Conservation (phyloP, 139 green algal genomes). For the Zygnema cylindricum region DNA sequence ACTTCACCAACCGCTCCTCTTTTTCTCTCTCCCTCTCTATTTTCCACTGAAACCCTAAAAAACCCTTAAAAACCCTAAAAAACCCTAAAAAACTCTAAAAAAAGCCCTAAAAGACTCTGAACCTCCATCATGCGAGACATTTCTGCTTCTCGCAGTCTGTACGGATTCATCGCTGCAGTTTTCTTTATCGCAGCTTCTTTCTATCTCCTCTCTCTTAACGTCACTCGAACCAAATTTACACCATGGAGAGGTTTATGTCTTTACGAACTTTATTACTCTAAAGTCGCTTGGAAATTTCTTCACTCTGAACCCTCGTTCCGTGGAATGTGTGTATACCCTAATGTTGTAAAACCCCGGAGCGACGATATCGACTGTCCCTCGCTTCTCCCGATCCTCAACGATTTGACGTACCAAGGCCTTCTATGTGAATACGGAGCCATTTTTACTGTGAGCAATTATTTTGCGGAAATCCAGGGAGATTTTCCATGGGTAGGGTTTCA, state of each 20-base stretch:
- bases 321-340: not conserved
- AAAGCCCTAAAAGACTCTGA: too few relatives aligned
- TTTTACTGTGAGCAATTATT: not conserved
- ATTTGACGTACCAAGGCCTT: not conserved
- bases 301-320: not conserved
- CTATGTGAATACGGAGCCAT: slow-evolving; percentile 14
- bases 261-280: not conserved
- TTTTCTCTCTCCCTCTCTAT: too few relatives aligned
- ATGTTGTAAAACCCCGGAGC: not conserved
- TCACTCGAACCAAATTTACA: too few relatives aligned
- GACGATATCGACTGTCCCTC: not conserved
- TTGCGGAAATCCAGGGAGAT: not conserved
- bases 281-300: not conserved
- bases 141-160: too few relatives aligned
- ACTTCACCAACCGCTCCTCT: too few relatives aligned
- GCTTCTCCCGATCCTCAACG: not conserved
- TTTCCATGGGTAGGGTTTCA: not conserved
- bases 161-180: too few relatives aligned
- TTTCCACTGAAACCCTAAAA: too few relatives aligned
- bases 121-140: too few relatives aligned
- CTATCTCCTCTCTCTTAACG: too few relatives aligned
- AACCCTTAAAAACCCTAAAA: too few relatives aligned
- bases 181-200: too few relatives aligned
- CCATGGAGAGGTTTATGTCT: not conserved
- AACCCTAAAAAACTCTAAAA: too few relatives aligned